These are phyloP conservation scores for Tephrocybe sp. DNA, from an alignment of 768 basidiomycete genomes.

Conservation along the genomic window DNA sequence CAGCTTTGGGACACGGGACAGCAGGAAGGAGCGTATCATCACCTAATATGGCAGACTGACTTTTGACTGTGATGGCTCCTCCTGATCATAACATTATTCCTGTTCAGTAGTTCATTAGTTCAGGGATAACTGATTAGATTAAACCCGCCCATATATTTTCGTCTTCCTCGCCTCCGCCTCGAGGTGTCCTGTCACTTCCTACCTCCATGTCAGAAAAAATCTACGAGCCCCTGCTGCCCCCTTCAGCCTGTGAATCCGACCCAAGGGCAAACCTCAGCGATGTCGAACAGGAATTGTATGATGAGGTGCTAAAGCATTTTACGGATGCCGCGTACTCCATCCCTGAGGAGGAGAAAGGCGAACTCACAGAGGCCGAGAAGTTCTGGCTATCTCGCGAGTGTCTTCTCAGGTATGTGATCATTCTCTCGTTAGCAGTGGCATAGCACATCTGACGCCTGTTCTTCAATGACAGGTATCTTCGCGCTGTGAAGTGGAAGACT, in stretches of 20 bases:
- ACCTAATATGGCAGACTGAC: slow-evolving; percentile 9
- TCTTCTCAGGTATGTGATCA: slow-evolving; percentile 51
- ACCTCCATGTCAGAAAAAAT: slow-evolving; percentile 23
- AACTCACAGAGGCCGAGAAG: slow-evolving; percentile 62
- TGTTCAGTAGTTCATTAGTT: background rate
- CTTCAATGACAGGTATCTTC: slow-evolving; percentile 51
- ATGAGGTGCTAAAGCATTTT: slow-evolving; percentile 61
- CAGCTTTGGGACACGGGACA: background rate
- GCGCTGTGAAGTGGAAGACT: slow-evolving; percentile 74
- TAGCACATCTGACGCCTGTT: background rate
- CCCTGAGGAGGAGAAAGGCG: slow-evolving; percentile 42
- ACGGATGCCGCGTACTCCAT: slow-evolving; percentile 46
- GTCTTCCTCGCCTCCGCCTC: slow-evolving; percentile 2
- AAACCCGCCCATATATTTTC: slow-evolving; percentile 1
- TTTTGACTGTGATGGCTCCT: slow-evolving; percentile 2
- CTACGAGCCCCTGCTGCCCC: slow-evolving; percentile 32
- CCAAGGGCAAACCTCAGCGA: slow-evolving; percentile 37
- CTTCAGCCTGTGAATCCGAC: slow-evolving; percentile 23
- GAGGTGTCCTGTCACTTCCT: background rate
- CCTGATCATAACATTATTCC: background rate
- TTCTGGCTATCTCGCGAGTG: slow-evolving; percentile 84
- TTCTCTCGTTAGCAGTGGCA: background rate
- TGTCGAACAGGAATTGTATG: slow-evolving; percentile 46
- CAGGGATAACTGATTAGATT: background rate
- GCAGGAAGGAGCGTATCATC: slow-evolving; percentile 5